Percentiles rank a stretch among this genome's conserved stretches.
Evolutionary conservation across 805 yeast genomes (phyloP).

Genomic region (Candida silvicultrix): DNA sequence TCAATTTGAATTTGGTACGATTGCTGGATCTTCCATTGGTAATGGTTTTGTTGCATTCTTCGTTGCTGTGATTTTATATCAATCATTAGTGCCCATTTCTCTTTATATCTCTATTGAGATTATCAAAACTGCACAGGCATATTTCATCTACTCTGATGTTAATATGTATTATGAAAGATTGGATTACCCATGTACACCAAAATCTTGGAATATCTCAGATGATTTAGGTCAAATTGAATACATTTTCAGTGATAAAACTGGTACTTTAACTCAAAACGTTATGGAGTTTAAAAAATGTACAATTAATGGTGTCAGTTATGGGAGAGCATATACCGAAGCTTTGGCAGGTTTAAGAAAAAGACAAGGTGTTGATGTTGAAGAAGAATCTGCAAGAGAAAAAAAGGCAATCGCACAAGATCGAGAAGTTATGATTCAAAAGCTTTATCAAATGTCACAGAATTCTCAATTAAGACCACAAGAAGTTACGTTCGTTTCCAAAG

Average conservation of each 20-base stretch:
- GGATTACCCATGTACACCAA: conserved; percentile 80
- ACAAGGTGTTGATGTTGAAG: conserved; percentile 64
- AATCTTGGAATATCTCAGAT: conserved; percentile 80
- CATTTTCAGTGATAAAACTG: conserved; percentile 79
- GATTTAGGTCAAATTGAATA: conserved; percentile 83
- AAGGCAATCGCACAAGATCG: conserved; percentile 49
- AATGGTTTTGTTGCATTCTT: conserved; percentile 71
- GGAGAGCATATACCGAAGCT: conserved; percentile 79
- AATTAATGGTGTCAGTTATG: conserved; percentile 65
- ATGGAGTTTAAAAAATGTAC: conserved; percentile 85
- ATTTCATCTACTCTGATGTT: conserved; percentile 69
- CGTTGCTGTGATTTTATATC: conserved; percentile 71
- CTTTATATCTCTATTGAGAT: conserved; percentile 77
- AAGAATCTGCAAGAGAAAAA: conserved; percentile 45
- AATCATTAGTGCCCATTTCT: conserved; percentile 77
- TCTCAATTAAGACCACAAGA: conserved; percentile 47
- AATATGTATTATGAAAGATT: conserved; percentile 60
- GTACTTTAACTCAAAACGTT: conserved; percentile 74
- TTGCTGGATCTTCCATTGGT: conserved; percentile 56
- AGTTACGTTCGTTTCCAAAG: conserved; percentile 62
- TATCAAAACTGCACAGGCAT: conserved; percentile 76
- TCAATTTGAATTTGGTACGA: conserved; percentile 64
- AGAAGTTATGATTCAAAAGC: conserved; percentile 46
- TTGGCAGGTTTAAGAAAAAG: conserved; percentile 71
- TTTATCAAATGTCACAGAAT: conserved; percentile 32